Conservation (phyloP, 306 rosid genomes). For the Dryas octopetala region DNA sequence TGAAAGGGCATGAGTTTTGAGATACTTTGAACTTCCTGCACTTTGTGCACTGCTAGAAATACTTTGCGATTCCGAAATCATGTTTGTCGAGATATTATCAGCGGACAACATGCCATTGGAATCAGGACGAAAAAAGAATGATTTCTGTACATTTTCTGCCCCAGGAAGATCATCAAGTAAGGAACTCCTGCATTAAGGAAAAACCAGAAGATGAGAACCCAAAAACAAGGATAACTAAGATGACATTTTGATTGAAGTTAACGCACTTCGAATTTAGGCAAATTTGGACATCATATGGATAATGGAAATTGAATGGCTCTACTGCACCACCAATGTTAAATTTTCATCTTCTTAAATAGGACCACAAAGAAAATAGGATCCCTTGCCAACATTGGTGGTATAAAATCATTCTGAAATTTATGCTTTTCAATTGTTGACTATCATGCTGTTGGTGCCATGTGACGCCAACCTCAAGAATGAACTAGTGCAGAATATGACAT, state of each 20-base stretch:
- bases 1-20: conserved; percentile 31
- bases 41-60: conserved; percentile 22
- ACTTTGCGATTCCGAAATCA: conserved; percentile 23
- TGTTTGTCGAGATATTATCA: conserved; percentile 24
- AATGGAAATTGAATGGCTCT: conserved; percentile 50
- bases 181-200: conserved; percentile 58
- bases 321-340: conserved; percentile 22
- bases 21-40: conserved; percentile 30
- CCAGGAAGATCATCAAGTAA: conserved; percentile 54
- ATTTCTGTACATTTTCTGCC: conserved; percentile 35
- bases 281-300: conserved; percentile 38
- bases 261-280: conserved; percentile 14
- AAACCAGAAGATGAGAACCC: conserved; percentile 25
- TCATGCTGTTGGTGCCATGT: conserved; percentile 6
- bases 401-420: conserved; percentile 17
- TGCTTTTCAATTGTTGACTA: conserved; percentile 29
- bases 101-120: conserved; percentile 33
- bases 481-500: conserved; percentile 33
- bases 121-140: conserved; percentile 48
- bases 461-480: conserved; percentile 30
- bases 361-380: conserved; percentile 26
- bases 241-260: conserved; percentile 5
- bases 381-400: conserved; percentile 30
- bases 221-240: conserved; percentile 17
- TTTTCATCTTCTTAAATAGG: conserved; percentile 6